Evolutionary conservation across 805 yeast genomes (phyloP).

Genomic region (Yueomyces sp.): DNA sequence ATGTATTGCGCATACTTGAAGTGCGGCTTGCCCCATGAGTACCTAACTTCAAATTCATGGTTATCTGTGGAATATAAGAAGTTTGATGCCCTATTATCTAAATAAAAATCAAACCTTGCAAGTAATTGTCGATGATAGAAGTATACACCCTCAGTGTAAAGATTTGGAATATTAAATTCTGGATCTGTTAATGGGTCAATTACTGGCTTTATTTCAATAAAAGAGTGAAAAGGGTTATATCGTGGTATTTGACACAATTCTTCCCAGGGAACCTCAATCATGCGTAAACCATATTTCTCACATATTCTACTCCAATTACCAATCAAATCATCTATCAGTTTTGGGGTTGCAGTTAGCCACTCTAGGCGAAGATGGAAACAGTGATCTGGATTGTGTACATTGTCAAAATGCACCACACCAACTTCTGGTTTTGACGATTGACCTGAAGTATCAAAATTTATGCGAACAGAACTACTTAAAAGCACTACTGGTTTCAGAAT

Average conservation of each 20-base stretch:
- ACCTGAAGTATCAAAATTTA: constrained; percentile 62
- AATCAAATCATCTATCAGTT: constrained; percentile 66
- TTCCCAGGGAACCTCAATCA: constrained; percentile 85
- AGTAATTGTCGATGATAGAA: constrained; percentile 70
- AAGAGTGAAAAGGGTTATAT: constrained; percentile 78
- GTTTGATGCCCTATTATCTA: constrained; percentile 67
- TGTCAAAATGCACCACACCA: constrained; percentile 75
- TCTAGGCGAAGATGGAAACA: constrained; percentile 85
- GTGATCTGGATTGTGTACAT: constrained; percentile 87
- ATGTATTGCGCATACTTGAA: constrained; percentile 81
- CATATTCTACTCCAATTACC: constrained; percentile 70
- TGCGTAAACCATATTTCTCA: constrained; percentile 66
- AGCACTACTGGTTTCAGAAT: constrained; percentile 28
- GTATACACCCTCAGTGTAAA: constrained; percentile 39
- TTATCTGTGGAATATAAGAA: constrained; percentile 36
- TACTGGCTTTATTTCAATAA: constrained; percentile 52
- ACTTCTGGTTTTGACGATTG: constrained; percentile 69
- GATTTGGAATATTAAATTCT: constrained; percentile 31
- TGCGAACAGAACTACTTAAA: constrained; percentile 51
- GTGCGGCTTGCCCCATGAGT: constrained; percentile 85
- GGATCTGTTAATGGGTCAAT: constrained; percentile 61
- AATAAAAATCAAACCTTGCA: constrained; percentile 55
- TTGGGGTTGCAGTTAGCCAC: constrained; percentile 87
- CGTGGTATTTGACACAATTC: constrained; percentile 69
- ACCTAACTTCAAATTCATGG: constrained; percentile 48